Evolutionary conservation across 2,329 filamentous ascomycete genomes (phyloP), one percentile per base, ranked within the genome.

Genomic region (Aspergillus puulaauensis): DNA sequence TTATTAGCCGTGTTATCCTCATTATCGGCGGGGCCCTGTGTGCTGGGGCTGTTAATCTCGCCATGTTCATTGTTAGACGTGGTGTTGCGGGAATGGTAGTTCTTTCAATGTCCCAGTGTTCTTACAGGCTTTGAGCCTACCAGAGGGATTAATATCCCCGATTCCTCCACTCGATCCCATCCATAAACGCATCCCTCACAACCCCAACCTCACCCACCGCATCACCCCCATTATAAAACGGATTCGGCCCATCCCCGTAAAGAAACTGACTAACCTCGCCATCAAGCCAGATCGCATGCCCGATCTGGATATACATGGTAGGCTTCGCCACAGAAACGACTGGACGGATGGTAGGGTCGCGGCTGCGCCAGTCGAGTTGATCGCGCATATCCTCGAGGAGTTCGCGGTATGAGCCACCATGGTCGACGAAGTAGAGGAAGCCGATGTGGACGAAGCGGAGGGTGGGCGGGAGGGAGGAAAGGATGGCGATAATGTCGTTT

Each of bases 401-500:
- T 9, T 59, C 47, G 39, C 60, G 17, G 41, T 59, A 63, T 35
- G 59, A 45, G 17, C 41, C 35, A 12, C 52, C 52, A 14, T 37
- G 41, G 35, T 54, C 52, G 12, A 54, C 31, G 21, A 54, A 54
- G 41, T 37, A 37, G 8, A 47, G 52, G 14, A 40, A 27, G 45
- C 71, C 75, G 6, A 78, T 60, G 27, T 77, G 67, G 0, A 76
- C 57, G 1, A 69, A 70, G 9, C 64, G 61, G 1, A 75, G 21
- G 0, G 68, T 69, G 0, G 21, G 7, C 3, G 71, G 73, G 0
- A 78, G 50, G 0, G 48, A 53, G 1, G 47, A 40, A 14, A 77
- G 67, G 1, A 75, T 51, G 0, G 60, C 54, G 8, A 76, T 46
- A 0, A 75, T 31, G 35, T 73, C 69, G 1, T 59, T 45, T 35